phyloP scores from a whole-genome alignment of 2,329 filamentous ascomycete species.

The Colletotrichum sp. region DNA sequence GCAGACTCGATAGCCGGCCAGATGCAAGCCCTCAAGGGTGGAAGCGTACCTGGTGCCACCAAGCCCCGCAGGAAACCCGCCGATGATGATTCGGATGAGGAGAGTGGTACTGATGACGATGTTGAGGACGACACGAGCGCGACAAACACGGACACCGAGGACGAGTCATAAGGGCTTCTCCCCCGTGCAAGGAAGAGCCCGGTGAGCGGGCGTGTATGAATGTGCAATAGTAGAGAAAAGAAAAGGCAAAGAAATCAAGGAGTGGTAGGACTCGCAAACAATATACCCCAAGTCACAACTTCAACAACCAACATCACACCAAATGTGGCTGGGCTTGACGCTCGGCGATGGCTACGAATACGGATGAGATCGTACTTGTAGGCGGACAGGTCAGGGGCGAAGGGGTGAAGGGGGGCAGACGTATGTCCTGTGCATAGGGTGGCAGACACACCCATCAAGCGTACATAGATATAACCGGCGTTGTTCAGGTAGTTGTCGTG shows the following conservation, averaged over 20 bases:
- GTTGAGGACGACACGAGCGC: constrained; percentile 73
- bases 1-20: constrained; percentile 88
- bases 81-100: constrained; percentile 72
- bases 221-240: background rate
- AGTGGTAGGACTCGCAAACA: constrained; percentile 1
- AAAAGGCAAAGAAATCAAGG: background rate
- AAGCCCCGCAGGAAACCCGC: constrained; percentile 61
- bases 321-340: background rate
- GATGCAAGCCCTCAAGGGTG: constrained; percentile 86
- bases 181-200: background rate
- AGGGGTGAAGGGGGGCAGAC: background rate
- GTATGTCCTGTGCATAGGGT: background rate
- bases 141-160: constrained; percentile 73
- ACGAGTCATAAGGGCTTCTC: constrained; percentile 49
- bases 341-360: background rate
- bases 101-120: constrained; percentile 82
- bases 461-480: background rate
- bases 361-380: background rate
- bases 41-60: constrained; percentile 53
- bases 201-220: background rate
- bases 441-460: background rate
- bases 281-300: constrained; percentile 20
- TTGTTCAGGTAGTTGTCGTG: background rate
- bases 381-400: background rate
- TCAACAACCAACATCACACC: background rate